Conservation (phyloP, 306 rosid genomes). For the Dryas alaskensis region DNA sequence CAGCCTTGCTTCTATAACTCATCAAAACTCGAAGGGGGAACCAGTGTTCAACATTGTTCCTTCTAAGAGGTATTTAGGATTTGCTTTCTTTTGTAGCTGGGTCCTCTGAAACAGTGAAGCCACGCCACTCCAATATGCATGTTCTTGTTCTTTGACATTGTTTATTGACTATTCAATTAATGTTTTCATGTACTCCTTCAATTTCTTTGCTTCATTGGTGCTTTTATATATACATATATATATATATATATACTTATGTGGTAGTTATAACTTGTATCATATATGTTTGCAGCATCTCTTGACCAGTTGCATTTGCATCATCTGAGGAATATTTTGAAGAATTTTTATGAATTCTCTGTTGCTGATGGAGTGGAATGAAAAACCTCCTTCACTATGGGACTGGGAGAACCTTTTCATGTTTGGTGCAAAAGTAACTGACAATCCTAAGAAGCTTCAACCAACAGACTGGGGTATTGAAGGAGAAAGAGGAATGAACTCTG, state of each 20-base stretch:
- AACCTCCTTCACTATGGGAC: slow-evolving; percentile 64
- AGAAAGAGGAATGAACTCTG: slow-evolving; percentile 55
- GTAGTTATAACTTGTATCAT: not conserved
- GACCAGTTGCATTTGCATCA: slow-evolving; percentile 15
- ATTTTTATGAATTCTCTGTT: slow-evolving; percentile 15
- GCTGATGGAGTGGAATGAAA: slow-evolving; percentile 85
- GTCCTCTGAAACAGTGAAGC: not conserved
- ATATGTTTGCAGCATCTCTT: slow-evolving; percentile 41
- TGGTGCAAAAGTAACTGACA: slow-evolving; percentile 55
- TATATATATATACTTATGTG: not conserved
- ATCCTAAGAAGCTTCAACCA: slow-evolving; percentile 42
- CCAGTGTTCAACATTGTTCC: not conserved
- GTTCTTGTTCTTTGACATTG: not conserved
- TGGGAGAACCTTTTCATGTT: slow-evolving; percentile 65
- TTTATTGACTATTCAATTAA: not conserved
- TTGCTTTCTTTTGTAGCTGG: not conserved
- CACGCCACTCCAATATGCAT: not conserved
- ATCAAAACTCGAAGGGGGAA: not conserved
- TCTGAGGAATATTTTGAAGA: slow-evolving; percentile 7
- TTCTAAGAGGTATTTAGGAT: not conserved
- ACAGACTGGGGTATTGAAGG: slow-evolving; percentile 49
- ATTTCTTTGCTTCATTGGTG: not conserved
- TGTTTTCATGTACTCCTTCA: not conserved
- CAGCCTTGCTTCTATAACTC: not conserved
- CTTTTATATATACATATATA: slow-evolving; percentile 1